These are phyloP conservation scores for Eucalyptus tenuipes DNA, from an alignment of 345 rosid genomes.

Conservation along the genomic window DNA sequence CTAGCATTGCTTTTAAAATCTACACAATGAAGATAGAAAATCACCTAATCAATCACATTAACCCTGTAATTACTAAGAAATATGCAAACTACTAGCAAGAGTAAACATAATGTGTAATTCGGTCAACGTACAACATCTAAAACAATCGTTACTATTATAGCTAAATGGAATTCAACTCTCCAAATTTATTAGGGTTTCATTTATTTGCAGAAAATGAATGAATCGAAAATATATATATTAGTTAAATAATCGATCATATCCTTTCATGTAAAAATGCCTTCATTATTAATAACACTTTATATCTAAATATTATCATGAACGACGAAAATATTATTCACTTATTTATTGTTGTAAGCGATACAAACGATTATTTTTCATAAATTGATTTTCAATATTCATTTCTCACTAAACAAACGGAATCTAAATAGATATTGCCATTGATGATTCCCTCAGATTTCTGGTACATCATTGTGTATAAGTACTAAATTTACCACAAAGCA, in stretches of 20 bases:
- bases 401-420: not conserved
- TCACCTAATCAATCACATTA: not conserved
- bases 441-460: rapidly evolving
- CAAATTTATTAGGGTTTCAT: no score
- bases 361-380: rapidly evolving
- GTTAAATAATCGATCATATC: no score
- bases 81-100: not conserved
- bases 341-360: no score
- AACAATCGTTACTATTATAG: not conserved
- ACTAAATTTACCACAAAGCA: not conserved
- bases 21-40: not conserved
- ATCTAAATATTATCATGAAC: no score
- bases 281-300: not conserved
- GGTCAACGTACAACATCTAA: not conserved
- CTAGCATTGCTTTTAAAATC: not conserved
- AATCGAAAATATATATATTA: no score
- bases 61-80: not conserved
- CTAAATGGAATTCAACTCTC: not conserved
- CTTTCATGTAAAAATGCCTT: no score
- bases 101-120: not conserved
- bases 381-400: not conserved
- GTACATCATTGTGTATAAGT: not conserved
- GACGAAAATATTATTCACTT: no score
- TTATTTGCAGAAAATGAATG: no score
- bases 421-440: not conserved